Conservation (phyloP, 345 rosid genomes). For the Cochlearia excelsa region DNA sequence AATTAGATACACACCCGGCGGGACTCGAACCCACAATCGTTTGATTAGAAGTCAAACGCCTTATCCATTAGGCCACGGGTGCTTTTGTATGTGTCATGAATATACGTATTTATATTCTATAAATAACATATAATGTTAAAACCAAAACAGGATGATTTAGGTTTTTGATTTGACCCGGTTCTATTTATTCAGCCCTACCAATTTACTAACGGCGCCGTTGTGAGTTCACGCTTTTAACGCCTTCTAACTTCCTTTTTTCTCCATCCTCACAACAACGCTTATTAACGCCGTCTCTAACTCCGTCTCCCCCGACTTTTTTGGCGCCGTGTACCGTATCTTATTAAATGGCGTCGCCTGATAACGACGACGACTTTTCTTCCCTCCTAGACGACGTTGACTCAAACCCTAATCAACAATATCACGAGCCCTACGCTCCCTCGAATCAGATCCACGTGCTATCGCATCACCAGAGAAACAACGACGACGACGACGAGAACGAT, state of each 20-base stretch:
- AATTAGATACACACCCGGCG: conserved; percentile 48
- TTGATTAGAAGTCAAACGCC: conserved; percentile 84
- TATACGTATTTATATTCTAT: too few relatives aligned
- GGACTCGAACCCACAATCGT: conserved; percentile 91
- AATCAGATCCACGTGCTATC: conserved; percentile 41
- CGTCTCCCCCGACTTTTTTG: too few relatives aligned
- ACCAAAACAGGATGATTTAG: too few relatives aligned
- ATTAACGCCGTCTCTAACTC: too few relatives aligned
- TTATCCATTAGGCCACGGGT: conserved; percentile 83
- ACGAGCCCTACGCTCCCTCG: conserved; percentile 44
- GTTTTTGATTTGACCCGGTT: too few relatives aligned
- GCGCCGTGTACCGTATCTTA: conserved; percentile 50
- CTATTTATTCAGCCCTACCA: too few relatives aligned
- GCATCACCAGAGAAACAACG: conserved; percentile 39
- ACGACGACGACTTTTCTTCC: conserved; percentile 51
- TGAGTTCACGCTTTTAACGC: too few relatives aligned
- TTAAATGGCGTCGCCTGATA: conserved; percentile 84
- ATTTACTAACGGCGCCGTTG: too few relatives aligned
- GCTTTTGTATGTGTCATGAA: not conserved
- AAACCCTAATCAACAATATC: conserved; percentile 46
- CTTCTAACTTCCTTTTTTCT: too few relatives aligned
- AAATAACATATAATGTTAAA: too few relatives aligned
- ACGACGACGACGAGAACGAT: conserved; percentile 42
- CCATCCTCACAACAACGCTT: too few relatives aligned
- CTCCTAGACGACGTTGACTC: conserved; percentile 60